Evolutionary conservation across 176 grass and related monocot genomes (phyloP).

Genomic region (Microstegium vimineum): DNA sequence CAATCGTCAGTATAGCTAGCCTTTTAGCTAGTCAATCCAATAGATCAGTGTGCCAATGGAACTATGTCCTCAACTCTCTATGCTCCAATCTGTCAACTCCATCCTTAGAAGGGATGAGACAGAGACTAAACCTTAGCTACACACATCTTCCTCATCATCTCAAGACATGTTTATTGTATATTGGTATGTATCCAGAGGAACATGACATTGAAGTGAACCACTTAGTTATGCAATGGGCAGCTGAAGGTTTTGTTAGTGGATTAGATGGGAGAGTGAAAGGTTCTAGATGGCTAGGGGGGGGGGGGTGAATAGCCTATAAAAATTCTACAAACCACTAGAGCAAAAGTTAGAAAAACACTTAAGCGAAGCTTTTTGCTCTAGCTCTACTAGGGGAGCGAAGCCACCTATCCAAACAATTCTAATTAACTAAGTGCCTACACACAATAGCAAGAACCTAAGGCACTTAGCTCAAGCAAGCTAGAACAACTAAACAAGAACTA

Average conservation of each 20-base stretch:
- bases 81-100: neutral
- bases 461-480: too few relatives aligned
- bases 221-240: neutral
- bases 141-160: neutral
- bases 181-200: neutral
- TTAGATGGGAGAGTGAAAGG: neutral
- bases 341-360: too few relatives aligned
- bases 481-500: too few relatives aligned
- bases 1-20: neutral
- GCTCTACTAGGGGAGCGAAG: too few relatives aligned
- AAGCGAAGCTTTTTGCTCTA: too few relatives aligned
- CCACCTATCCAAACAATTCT: too few relatives aligned
- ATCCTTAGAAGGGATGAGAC: neutral
- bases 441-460: too few relatives aligned
- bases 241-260: slow-evolving; percentile 4
- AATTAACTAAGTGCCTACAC: too few relatives aligned
- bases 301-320: too few relatives aligned
- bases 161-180: neutral
- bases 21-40: neutral
- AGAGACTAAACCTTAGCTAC: neutral
- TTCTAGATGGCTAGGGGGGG: too few relatives aligned
- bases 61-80: neutral
- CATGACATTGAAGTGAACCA: neutral
- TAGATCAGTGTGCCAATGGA: neutral
- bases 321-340: too few relatives aligned